Evolutionary conservation across 768 basidiomycete genomes (phyloP).

Genomic region (Pleurotus citrinopileatus): DNA sequence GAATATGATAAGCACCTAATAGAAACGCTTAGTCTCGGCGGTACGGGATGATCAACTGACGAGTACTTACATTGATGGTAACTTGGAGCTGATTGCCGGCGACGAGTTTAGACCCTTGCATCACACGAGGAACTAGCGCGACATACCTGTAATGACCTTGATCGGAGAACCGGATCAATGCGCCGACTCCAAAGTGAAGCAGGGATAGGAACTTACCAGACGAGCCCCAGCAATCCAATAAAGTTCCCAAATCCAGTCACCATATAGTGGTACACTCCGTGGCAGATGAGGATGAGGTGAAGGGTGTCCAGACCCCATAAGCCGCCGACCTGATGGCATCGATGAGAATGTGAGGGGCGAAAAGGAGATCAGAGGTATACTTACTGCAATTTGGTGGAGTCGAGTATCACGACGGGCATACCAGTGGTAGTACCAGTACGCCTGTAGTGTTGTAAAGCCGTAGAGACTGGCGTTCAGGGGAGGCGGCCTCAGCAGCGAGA

Average conservation of each 20-base stretch:
- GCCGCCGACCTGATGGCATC: conserved; percentile 23
- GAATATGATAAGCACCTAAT: conserved; percentile 38
- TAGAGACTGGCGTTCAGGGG: conserved; percentile 30
- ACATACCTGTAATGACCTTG: conserved; percentile 32
- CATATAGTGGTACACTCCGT: conserved; percentile 33
- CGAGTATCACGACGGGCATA: conserved; percentile 29
- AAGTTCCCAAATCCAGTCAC: conserved; percentile 33
- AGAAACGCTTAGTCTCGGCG: not conserved
- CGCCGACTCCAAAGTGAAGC: not conserved
- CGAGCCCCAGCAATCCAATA: conserved; percentile 20
- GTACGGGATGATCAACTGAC: not conserved
- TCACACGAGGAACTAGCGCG: not conserved
- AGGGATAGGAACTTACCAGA: conserved; percentile 24
- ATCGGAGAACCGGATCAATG: not conserved
- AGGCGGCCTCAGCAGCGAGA: not conserved
- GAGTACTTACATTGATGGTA: conserved; percentile 34
- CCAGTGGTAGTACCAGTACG: conserved; percentile 37
- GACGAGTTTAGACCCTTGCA: conserved; percentile 3
- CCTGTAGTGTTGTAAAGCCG: conserved; percentile 36
- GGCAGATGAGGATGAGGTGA: conserved; percentile 30
- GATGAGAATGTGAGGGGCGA: not conserved
- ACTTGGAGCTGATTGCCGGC: conserved; percentile 35
- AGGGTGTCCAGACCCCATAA: conserved; percentile 37
- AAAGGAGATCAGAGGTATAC: conserved; percentile 8
- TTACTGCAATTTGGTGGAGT: conserved; percentile 34